Percentiles rank a stretch among this genome's conserved stretches.
Evolutionary conservation across 495 filamentous ascomycete genomes (phyloP).

Genomic region (Tetracladium marchalianum): DNA sequence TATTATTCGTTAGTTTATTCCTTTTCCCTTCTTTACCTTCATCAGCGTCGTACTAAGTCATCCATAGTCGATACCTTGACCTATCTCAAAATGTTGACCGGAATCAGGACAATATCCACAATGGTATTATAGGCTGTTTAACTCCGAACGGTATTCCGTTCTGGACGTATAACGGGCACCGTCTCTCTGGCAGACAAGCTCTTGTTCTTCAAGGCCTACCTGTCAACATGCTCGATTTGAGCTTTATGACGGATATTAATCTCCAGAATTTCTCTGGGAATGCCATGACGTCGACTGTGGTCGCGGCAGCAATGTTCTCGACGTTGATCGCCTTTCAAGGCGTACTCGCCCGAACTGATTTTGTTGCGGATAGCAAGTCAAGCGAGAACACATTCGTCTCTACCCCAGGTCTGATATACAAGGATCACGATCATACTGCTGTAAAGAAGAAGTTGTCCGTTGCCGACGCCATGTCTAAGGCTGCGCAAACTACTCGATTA

Average conservation of each 20-base stretch:
- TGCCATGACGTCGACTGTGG: conserved; percentile 72
- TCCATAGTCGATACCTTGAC: conserved; percentile 45
- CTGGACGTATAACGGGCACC: conserved; percentile 50
- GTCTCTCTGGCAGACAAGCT: conserved; percentile 55
- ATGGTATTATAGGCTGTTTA: conserved; percentile 58
- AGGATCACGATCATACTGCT: no score
- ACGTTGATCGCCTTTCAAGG: conserved; percentile 37
- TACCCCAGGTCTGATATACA: not conserved
- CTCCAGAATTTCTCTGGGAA: conserved; percentile 72
- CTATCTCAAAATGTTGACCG: conserved; percentile 71
- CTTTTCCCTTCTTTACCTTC: not conserved
- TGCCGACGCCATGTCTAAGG: conserved; percentile 11
- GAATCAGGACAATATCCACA: conserved; percentile 32
- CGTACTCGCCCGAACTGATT: conserved; percentile 12
- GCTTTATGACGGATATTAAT: conserved; percentile 51
- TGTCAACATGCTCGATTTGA: conserved; percentile 48
- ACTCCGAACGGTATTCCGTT: conserved; percentile 60
- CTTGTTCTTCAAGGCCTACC: conserved; percentile 67
- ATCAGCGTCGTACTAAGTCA: conserved; percentile 1
- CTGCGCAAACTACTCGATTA: conserved; percentile 30
- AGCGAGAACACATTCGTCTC: conserved; percentile 1
- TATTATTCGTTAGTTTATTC: conserved; percentile 48
- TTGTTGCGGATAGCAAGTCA: conserved; percentile 4
- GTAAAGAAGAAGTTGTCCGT: no score
- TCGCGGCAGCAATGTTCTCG: conserved; percentile 50